Percentiles rank a stretch among this genome's conserved stretches.
Conservation (phyloP, 805 yeast species). For the Yueomyces sinensis region DNA sequence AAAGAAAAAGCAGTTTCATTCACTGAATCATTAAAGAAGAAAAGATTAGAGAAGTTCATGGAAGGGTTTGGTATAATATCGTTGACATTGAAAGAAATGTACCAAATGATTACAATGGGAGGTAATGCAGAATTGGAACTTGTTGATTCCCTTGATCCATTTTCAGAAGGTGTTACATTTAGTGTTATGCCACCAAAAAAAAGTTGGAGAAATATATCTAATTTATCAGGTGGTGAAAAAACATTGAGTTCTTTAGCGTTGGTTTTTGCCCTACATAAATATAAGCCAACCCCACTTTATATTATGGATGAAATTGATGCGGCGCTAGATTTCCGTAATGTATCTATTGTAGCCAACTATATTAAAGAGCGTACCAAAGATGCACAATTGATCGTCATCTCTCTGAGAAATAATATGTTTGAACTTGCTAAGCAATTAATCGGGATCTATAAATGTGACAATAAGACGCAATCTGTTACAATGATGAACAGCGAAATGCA, state of each 20-base stretch:
- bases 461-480: conserved; percentile 80
- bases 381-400: conserved; percentile 93
- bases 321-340: conserved; percentile 92
- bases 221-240: conserved; percentile 95
- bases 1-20: conserved; percentile 51
- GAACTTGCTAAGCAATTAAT: conserved; percentile 89
- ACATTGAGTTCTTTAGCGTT: conserved; percentile 88
- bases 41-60: conserved; percentile 81
- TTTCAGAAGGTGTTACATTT: conserved; percentile 89
- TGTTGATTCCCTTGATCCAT: conserved; percentile 94
- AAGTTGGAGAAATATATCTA: conserved; percentile 91
- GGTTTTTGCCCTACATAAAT: conserved; percentile 91
- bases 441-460: conserved; percentile 87
- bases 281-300: conserved; percentile 92
- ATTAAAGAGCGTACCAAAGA: conserved; percentile 90
- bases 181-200: conserved; percentile 99
- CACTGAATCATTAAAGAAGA: conserved; percentile 58
- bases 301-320: conserved; percentile 99
- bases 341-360: conserved; percentile 93
- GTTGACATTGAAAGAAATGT: conserved; percentile 85
- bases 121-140: conserved; percentile 96
- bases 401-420: conserved; percentile 93
- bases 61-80: conserved; percentile 82
- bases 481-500: conserved; percentile 47
- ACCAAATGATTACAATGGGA: conserved; percentile 97